A percentile compares a stretch with the other conserved stretches of the same genome.
Evolutionary conservation across 176 grass and related monocot genomes (phyloP).

Genomic region (Triticum monococcum): DNA sequence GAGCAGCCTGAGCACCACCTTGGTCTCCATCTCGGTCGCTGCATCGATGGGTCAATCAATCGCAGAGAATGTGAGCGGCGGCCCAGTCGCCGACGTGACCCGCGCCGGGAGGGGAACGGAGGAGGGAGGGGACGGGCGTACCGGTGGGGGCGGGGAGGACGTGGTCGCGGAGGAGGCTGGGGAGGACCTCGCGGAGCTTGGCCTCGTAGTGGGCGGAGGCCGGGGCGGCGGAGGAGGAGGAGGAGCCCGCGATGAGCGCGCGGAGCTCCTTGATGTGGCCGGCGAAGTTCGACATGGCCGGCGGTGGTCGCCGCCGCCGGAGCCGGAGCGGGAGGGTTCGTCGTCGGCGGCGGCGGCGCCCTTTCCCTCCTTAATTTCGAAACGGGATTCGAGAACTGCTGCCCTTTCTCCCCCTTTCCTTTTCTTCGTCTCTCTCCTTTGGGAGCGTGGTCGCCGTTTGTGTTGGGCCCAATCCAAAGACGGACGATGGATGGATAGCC

Average conservation of each 20-base stretch:
- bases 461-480: background rate
- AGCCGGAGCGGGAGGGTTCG: background rate
- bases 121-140: background rate
- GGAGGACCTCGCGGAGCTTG: conserved; percentile 73
- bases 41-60: background rate
- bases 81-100: background rate
- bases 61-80: conserved; percentile 5
- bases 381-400: background rate
- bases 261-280: conserved; percentile 73
- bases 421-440: background rate
- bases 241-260: conserved; percentile 58
- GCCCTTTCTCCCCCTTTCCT: background rate
- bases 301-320: background rate
- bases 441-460: background rate
- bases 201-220: conserved; percentile 61
- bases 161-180: conserved; percentile 80
- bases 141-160: conserved; percentile 63
- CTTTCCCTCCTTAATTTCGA: conserved; percentile 15
- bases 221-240: conserved; percentile 16
- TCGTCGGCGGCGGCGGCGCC: background rate
- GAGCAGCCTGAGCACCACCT: conserved; percentile 76
- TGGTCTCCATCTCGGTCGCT: conserved; percentile 70
- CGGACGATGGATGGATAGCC: no score
- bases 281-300: conserved; percentile 56
- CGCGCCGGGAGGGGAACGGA: background rate